Evolutionary conservation across 2,329 filamentous ascomycete genomes (phyloP), one percentile per base, ranked within the genome.

Genomic region (Dactylellina cionopaga): DNA sequence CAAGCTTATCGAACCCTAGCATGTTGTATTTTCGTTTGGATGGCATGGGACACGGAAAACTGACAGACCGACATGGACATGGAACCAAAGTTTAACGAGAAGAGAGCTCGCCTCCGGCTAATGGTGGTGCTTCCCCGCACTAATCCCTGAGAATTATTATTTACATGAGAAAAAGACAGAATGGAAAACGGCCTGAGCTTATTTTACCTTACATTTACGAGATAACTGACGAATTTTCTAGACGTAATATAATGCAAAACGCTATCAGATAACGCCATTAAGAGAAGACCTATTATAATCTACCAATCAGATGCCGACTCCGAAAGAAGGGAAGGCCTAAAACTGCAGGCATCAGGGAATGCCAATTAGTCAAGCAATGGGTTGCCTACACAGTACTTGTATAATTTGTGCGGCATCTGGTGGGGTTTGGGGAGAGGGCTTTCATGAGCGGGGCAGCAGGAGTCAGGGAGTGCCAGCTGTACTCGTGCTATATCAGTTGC

Each of bases 151-250:
- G 60, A 41, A 35, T 51, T 25, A 19, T 55, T n/a, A 9, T n/a
- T n/a, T 27, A 41, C 17, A 58, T 43, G 25, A 54, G 13, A 31
- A 47, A 39, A 31, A 35, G 54, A 3, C 49, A 46, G 41, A n/a
- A 39, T 5, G 13, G 10, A 37, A 49, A 62, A 62, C 56, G 43
- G 58, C n/a, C 15, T 49, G 22, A 51, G 52, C 44, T 15, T 59
- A 33, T 39, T 58, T 43, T 44, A 51, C 43, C 51, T 27, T 22
- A n/a, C n/a, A 31, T 7, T 66, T 56, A 66, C 62, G 43, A 66
- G 62, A 66, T 66, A 66, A 58, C 51, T 58, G 51, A 43, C 62
- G 62, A 66, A 66, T 59, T 68, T 68, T 68, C 63, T 60, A 59
- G 63, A 68, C 63, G 63, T 68, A 68, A 68, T 68, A 33, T 60